A percentile compares a stretch with the other conserved stretches of the same genome.
Evolutionary conservation across 768 basidiomycete species (phyloP).

Genomic region (Cytidiella melzeri): DNA sequence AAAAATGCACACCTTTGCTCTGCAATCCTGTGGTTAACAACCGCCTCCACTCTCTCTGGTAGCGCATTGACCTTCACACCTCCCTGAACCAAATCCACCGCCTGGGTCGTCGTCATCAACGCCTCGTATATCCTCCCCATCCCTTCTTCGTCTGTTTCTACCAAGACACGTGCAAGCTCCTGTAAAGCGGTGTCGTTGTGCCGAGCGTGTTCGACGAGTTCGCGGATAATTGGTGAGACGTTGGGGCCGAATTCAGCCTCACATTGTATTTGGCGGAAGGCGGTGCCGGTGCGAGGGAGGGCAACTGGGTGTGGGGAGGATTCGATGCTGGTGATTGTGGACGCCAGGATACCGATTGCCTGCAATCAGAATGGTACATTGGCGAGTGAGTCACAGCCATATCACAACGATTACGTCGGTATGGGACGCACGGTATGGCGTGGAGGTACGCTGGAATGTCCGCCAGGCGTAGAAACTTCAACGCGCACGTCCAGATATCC

Average conservation of each 20-base stretch:
- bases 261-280: constrained; percentile 61
- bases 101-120: constrained; percentile 67
- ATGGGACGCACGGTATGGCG: constrained; percentile 32
- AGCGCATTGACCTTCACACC: constrained; percentile 53
- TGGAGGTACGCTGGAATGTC: constrained; percentile 38
- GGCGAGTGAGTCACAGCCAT: too few relatives aligned
- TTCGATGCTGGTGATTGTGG: constrained; percentile 65
- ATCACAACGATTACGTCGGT: too few relatives aligned
- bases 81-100: constrained; percentile 52
- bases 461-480: constrained; percentile 29
- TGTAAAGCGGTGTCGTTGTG: constrained; percentile 46
- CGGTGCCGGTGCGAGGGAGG: constrained; percentile 50
- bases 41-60: constrained; percentile 63
- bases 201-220: constrained; percentile 40
- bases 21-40: constrained; percentile 70
- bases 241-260: constrained; percentile 53
- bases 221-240: constrained; percentile 42
- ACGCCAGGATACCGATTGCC: constrained; percentile 73
- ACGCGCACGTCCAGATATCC: constrained; percentile 27
- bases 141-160: constrained; percentile 26
- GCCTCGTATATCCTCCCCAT: constrained; percentile 38
- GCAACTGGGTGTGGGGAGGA: constrained; percentile 47
- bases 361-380: too few relatives aligned
- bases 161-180: constrained; percentile 42
- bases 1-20: constrained; percentile 15